Percentiles rank a stretch among this genome's conserved stretches.
Conservation (phyloP, 768 basidiomycete genomes). For the Stropharia rugosoannulata region DNA sequence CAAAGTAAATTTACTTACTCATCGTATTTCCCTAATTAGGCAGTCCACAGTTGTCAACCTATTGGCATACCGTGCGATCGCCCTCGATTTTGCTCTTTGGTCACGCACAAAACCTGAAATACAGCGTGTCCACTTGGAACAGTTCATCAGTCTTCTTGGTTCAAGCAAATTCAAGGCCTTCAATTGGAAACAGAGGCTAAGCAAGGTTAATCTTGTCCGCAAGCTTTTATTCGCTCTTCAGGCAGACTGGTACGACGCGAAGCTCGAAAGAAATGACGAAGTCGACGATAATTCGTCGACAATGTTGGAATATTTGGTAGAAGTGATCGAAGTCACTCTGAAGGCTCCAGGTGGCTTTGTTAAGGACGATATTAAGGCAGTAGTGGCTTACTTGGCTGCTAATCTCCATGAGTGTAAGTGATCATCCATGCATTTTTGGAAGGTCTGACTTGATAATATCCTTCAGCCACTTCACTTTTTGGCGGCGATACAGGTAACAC, state of each 20-base stretch:
- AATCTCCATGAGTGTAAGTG: conserved; percentile 67
- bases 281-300: conserved; percentile 26
- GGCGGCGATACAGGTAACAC: conserved; percentile 23
- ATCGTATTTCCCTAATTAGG: conserved; percentile 32
- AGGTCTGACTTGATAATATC: conserved; percentile 9
- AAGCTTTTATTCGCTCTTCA: conserved; percentile 83
- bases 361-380: conserved; percentile 80
- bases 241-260: conserved; percentile 66
- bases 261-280: background rate
- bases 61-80: conserved; percentile 78
- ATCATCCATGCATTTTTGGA: background rate
- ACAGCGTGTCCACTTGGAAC: conserved; percentile 77
- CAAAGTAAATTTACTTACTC: background rate
- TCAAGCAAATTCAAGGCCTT: conserved; percentile 75
- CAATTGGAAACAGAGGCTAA: conserved; percentile 72
- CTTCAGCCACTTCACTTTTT: conserved; percentile 1
- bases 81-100: conserved; percentile 92
- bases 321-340: conserved; percentile 60
- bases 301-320: conserved; percentile 47
- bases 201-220: conserved; percentile 67
- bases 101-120: conserved; percentile 63
- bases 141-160: conserved; percentile 74
- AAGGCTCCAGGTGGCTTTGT: conserved; percentile 58
- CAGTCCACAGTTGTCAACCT: conserved; percentile 82
- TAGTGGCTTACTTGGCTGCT: conserved; percentile 83